Conservation (phyloP, 345 rosid species). For the Salix viminalis region DNA sequence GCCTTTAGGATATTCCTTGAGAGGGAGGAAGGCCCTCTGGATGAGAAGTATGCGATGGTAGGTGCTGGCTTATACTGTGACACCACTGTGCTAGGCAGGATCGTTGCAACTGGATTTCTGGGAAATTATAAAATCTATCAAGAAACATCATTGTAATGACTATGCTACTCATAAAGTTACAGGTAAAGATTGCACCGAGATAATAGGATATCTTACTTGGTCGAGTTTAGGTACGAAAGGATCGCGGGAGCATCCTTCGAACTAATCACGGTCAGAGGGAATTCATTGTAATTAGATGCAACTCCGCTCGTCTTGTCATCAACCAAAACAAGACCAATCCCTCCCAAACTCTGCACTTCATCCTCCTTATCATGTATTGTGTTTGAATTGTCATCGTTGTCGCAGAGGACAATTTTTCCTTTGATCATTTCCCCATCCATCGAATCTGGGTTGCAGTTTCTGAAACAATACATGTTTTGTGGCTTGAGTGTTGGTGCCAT, state of each 20-base stretch:
- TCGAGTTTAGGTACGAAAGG: slow-evolving; percentile 61
- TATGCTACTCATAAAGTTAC: background rate
- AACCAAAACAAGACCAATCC: slow-evolving; percentile 49
- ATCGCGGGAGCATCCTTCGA: slow-evolving; percentile 49
- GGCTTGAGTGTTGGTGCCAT: slow-evolving; percentile 33
- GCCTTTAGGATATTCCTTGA: slow-evolving; percentile 75
- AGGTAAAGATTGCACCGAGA: slow-evolving; percentile 48
- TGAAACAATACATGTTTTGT: slow-evolving; percentile 53
- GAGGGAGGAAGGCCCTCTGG: slow-evolving; percentile 69
- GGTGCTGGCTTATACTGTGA: slow-evolving; percentile 70
- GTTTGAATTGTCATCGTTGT: slow-evolving; percentile 19
- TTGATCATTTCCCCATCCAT: slow-evolving; percentile 42
- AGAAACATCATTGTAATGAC: slow-evolving; percentile 30
- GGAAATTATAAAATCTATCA: slow-evolving; percentile 18
- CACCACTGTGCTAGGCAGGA: slow-evolving; percentile 47
- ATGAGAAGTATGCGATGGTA: slow-evolving; percentile 56
- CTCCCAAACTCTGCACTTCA: slow-evolving; percentile 50
- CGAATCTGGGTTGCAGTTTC: slow-evolving; percentile 46
- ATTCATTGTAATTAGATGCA: slow-evolving; percentile 40
- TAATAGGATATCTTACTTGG: slow-evolving; percentile 44
- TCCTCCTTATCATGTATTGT: slow-evolving; percentile 22
- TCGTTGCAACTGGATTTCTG: slow-evolving; percentile 74
- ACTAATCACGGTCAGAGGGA: slow-evolving; percentile 48
- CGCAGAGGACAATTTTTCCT: slow-evolving; percentile 73
- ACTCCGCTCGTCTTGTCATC: slow-evolving; percentile 43